Conservation (phyloP, 306 rosid genomes). For the Arachis hypogaea region DNA sequence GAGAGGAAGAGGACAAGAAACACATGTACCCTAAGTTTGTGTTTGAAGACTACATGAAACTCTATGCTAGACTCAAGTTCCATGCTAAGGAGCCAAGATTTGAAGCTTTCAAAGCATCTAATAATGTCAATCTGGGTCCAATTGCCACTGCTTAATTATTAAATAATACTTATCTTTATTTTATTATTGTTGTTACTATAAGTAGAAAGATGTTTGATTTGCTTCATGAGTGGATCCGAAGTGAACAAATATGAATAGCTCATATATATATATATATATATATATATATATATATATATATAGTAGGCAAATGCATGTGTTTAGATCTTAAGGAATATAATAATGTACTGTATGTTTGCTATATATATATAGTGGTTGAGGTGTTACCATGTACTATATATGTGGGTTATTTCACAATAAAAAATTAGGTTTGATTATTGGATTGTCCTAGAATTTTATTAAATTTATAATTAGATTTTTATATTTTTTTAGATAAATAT, state of each 20-base stretch:
- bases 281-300: too few species aligned
- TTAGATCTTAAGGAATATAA: background rate
- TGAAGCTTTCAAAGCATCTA: slow-evolving; percentile 69
- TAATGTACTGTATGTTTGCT: background rate
- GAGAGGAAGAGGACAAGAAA: slow-evolving; percentile 60
- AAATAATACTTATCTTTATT: too few species aligned
- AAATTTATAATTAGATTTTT: too few species aligned
- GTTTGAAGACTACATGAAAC: slow-evolving; percentile 90
- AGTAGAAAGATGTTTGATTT: background rate
- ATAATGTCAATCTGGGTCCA: slow-evolving; percentile 50
- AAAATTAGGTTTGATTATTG: background rate
- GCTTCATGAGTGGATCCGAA: background rate
- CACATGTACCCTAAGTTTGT: slow-evolving; percentile 85
- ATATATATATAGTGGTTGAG: background rate
- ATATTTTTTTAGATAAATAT: too few species aligned
- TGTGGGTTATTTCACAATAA: slow-evolving; percentile 14
- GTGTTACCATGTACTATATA: slow-evolving; percentile 28
- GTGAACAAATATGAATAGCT: background rate
- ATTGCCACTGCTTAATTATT: slow-evolving; percentile 63
- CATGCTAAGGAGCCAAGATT: slow-evolving; percentile 87
- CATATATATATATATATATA: background rate
- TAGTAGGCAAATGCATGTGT: background rate
- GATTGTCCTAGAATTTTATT: too few species aligned
- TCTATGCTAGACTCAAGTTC: slow-evolving; percentile 69
- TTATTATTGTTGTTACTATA: background rate